Conservation (phyloP, 768 basidiomycete species). For the Trametes meyenii region DNA sequence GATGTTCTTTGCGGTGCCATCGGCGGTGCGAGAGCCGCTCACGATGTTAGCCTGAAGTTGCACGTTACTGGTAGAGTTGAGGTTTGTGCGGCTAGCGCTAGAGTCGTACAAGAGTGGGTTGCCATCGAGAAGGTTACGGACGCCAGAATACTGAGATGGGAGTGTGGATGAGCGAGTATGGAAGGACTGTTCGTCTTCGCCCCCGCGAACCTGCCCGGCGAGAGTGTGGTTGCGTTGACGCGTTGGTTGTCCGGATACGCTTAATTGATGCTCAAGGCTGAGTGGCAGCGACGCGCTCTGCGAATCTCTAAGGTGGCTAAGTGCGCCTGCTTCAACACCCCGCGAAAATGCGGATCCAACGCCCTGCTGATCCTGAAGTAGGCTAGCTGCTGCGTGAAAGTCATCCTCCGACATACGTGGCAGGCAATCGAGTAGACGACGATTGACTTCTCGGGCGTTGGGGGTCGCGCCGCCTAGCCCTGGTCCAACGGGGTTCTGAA, state of each 20-base stretch:
- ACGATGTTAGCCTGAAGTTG: not conserved
- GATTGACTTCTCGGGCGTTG: constrained; percentile 2
- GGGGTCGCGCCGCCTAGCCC: not conserved
- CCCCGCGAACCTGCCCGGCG: constrained; percentile 23
- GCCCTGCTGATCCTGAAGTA: constrained; percentile 2
- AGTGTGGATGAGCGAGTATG: constrained; percentile 31
- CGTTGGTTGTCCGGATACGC: constrained; percentile 7
- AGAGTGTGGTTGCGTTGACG: constrained; percentile 34
- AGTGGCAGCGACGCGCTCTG: constrained; percentile 5
- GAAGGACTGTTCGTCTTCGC: constrained; percentile 19
- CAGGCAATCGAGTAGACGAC: constrained; percentile 26
- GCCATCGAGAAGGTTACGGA: not conserved
- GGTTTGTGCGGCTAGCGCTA: not conserved
- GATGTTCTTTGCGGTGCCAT: not conserved
- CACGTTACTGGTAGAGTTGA: not conserved
- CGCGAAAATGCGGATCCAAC: not conserved
- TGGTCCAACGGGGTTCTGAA: not conserved
- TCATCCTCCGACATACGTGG: constrained; percentile 40
- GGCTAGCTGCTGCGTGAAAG: constrained; percentile 34
- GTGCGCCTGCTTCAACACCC: not conserved
- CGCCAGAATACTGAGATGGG: constrained; percentile 28
- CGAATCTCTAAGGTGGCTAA: not conserved
- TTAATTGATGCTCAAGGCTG: constrained; percentile 15
- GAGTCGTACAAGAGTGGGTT: not conserved
- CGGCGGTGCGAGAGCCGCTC: not conserved